phyloP scores from a whole-genome alignment of 371 early-diverging fungal genomes.

The Actinomortierella wolfii region DNA sequence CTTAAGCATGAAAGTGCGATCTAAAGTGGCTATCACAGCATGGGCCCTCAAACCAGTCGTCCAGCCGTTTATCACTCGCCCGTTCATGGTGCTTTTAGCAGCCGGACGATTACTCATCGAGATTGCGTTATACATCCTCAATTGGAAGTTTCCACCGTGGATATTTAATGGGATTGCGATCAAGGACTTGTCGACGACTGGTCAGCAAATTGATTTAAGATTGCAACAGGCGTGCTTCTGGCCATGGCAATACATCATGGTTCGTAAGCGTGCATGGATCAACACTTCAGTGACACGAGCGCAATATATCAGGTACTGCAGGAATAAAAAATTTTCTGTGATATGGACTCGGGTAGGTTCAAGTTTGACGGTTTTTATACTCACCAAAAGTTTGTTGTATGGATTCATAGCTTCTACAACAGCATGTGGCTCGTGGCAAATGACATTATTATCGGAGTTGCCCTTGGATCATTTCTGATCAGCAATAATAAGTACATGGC shows the following conservation, averaged over 20 bases:
- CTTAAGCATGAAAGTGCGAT: conserved; percentile 41
- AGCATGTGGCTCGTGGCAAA: conserved; percentile 94
- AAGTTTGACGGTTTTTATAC: too few species aligned
- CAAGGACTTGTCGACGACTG: conserved; percentile 68
- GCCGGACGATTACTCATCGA: conserved; percentile 53
- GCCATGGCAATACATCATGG: conserved; percentile 77
- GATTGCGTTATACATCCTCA: conserved; percentile 56
- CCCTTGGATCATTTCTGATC: conserved; percentile 76
- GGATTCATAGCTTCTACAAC: conserved; percentile 80
- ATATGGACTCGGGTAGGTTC: too few species aligned
- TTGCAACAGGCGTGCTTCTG: conserved; percentile 83
- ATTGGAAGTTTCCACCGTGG: conserved; percentile 58
- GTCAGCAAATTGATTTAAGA: conserved; percentile 82
- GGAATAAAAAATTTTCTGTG: too few species aligned
- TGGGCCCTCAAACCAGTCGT: conserved; percentile 43
- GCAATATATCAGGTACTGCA: conserved; percentile 85
- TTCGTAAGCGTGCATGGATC: conserved; percentile 64
- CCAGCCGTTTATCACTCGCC: conserved; percentile 42
- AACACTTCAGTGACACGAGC: conserved; percentile 75
- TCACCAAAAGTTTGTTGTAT: too few species aligned
- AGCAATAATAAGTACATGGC: conserved; percentile 64
- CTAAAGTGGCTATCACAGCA: conserved; percentile 26
- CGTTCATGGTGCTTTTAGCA: conserved; percentile 50
- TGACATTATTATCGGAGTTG: conserved; percentile 89
- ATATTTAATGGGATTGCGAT: conserved; percentile 63